Percentiles rank a stretch among this genome's conserved stretches.
These are phyloP conservation scores for Acanthamoeba royreba DNA, from an alignment of 208 protist species.

Conservation along the genomic window DNA sequence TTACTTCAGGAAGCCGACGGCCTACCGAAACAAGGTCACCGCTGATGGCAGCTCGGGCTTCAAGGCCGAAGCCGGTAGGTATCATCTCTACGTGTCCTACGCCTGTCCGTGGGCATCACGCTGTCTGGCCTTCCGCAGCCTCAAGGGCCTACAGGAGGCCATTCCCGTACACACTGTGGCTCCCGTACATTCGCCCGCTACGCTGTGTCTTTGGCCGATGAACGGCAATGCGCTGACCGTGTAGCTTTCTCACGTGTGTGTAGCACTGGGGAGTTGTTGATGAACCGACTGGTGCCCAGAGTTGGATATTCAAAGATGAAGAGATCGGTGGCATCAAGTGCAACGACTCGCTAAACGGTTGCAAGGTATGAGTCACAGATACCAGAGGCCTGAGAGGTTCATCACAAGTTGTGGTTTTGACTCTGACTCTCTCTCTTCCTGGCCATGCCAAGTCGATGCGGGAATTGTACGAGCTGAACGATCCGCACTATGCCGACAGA, in stretches of 20 bases:
- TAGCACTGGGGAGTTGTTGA: background rate
- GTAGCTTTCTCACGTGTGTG: background rate
- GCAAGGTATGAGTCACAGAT: background rate
- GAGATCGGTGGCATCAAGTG: constrained; percentile 43
- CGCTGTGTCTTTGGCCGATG: no score
- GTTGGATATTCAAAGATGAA: background rate
- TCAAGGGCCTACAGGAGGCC: constrained; percentile 62
- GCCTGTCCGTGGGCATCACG: constrained; percentile 86
- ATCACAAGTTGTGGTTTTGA: background rate
- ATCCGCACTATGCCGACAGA: constrained; percentile 57
- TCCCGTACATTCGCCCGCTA: background rate
- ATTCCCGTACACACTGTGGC: constrained; percentile 48
- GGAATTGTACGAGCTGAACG: constrained; percentile 71
- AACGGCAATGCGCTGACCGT: no score
- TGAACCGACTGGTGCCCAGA: background rate
- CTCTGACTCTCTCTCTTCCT: no score
- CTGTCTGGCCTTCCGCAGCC: constrained; percentile 17
- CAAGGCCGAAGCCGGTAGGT: constrained; percentile 72
- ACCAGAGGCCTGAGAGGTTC: background rate
- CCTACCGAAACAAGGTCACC: constrained; percentile 75
- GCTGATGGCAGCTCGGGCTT: constrained; percentile 60
- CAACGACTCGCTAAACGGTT: background rate
- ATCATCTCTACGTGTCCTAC: constrained; percentile 87
- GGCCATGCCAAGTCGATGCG: background rate
- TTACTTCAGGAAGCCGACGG: constrained; percentile 57